phyloP scores from a whole-genome alignment of 2,329 filamentous ascomycete species.

The Zymoseptoria pseudotritici region DNA sequence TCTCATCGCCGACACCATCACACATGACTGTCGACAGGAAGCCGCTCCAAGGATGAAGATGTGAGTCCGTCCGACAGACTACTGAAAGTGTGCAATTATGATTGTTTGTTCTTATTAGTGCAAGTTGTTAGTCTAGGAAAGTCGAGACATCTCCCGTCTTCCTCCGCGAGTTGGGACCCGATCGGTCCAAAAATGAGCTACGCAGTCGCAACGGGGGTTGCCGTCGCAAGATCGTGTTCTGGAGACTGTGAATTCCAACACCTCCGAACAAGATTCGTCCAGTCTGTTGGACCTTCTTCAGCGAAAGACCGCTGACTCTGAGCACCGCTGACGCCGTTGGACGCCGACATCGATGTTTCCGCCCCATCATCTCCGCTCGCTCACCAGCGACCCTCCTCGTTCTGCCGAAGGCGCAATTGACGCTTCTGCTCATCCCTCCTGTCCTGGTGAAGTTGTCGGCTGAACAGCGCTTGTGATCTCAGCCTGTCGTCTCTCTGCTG shows the following conservation, averaged over 20 bases:
- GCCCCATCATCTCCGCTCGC: background rate
- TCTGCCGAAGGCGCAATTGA: background rate
- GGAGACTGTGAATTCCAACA: background rate
- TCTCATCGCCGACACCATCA: too few relatives aligned
- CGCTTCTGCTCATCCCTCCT: background rate
- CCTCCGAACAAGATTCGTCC: background rate
- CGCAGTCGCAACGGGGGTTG: background rate
- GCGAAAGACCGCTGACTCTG: background rate
- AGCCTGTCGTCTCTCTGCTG: background rate
- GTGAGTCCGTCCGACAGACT: background rate
- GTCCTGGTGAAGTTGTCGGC: background rate
- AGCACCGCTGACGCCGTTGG: background rate
- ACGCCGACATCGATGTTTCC: background rate
- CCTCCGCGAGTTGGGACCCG: background rate
- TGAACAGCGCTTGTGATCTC: background rate
- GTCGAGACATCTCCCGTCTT: background rate
- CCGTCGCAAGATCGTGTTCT: background rate
- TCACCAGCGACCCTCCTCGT: background rate
- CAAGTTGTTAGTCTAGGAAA: background rate
- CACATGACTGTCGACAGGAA: too few relatives aligned
- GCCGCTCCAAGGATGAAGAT: background rate
- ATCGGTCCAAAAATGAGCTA: background rate
- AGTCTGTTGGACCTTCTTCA: background rate
- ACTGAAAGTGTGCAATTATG: background rate
- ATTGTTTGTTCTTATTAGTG: background rate